Base-by-base conservation (phyloP, 2,329 filamentous ascomycete genomes). In the Fusarium lateritium region DNA sequence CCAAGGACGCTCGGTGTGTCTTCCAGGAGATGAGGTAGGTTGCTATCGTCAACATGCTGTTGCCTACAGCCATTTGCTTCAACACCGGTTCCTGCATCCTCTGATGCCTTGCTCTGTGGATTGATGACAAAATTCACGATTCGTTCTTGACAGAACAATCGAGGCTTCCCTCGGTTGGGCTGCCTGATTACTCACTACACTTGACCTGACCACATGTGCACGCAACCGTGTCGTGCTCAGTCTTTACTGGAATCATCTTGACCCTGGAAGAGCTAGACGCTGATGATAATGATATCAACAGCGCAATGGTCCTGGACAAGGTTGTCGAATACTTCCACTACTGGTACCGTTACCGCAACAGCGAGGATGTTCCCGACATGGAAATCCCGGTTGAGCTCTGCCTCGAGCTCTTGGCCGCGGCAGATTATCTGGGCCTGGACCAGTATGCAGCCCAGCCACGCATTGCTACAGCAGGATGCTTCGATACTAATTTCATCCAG, bases 301-400 rank as follows among this genome's bases (percentile, higher is more conserved):
- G 91, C 79, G 91, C 89, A 68, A 83, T 91, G 54, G 87, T 94
- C 7, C 87, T 95, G 4, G 92, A 94, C 78, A 94, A 93, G 77
- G 89, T 94, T 33, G 92, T 90, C 78, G 91, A 94, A 80, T 95
- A 94, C 80, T 90, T 94, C 66, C 92, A 94, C 77, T 94, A 94
- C 82, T 92, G 92, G 83, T 90, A 94, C 79, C 91, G 90, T 74
- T 86, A 93, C 79, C 86, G 86, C 52, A 86, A 93, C 70, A 84
- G 84, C 70, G 89, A 91, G 71, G 89, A 94, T 73, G 91, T 94
- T 21, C 89, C 91, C 6, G 92, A 95, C 75, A 91, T 94, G 89
- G 91, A 94, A 17, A 91, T 94, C 61, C 92, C 92, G 14, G 88
- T 92, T 31, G 92, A 94, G 80, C 82, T 94, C 50, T 94, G 92